Evolutionary conservation across 352 stramenopile species (phyloP).

Genomic region (Stramenopiles sp.): DNA sequence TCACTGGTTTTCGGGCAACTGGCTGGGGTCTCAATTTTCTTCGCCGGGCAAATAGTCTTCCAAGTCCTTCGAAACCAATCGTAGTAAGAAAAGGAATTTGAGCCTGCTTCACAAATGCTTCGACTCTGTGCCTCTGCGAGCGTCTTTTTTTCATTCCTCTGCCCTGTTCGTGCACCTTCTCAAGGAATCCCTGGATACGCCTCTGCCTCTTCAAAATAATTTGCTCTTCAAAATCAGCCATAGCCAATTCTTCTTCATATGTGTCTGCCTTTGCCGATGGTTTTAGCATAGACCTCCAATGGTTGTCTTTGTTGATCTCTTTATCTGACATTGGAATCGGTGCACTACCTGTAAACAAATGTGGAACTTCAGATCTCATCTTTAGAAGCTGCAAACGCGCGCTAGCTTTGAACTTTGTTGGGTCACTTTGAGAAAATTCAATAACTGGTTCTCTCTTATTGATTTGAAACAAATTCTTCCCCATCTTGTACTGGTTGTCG

Average conservation of each 20-base stretch:
- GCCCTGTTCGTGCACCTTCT: neutral
- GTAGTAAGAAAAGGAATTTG: conserved; percentile 45
- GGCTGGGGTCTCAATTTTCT: conserved; percentile 18
- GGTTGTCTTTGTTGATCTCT: conserved; percentile 1
- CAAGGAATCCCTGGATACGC: neutral
- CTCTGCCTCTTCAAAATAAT: conserved; percentile 2
- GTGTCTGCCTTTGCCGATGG: neutral
- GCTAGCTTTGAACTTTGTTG: neutral
- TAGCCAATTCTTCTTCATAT: neutral
- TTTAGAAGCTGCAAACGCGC: neutral
- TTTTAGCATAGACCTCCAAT: conserved; percentile 8
- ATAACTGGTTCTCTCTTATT: neutral
- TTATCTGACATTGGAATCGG: conserved; percentile 5
- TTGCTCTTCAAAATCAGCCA: conserved; percentile 10
- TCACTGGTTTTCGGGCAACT: conserved; percentile 22
- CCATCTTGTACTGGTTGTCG: neutral
- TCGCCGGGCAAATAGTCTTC: conserved; percentile 28
- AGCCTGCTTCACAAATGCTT: conserved; percentile 47
- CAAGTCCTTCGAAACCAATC: conserved; percentile 40
- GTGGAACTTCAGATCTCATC: neutral
- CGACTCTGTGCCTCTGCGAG: neutral
- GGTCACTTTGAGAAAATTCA: neutral
- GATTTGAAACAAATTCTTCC: neutral
- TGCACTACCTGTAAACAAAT: neutral
- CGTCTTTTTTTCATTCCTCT: neutral